phyloP scores from a whole-genome alignment of 306 rosid species.

The Comarum palustre region DNA sequence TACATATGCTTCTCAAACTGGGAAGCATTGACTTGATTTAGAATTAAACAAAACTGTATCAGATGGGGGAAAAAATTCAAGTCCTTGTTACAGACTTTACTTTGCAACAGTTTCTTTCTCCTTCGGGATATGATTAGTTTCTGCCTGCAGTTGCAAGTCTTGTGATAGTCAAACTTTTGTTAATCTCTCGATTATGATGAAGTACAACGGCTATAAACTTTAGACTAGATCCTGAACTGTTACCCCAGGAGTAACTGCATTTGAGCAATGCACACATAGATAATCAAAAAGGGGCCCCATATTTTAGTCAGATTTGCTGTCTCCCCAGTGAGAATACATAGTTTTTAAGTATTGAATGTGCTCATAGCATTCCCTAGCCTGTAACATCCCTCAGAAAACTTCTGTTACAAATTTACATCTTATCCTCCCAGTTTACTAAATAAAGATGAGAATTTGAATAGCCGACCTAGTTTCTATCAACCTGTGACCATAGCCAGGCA shows the following conservation, averaged over 20 bases:
- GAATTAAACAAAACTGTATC: not conserved
- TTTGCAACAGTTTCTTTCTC: not conserved
- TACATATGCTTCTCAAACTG: not conserved
- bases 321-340: not conserved
- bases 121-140: not conserved
- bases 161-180: not conserved
- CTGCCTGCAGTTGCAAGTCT: not conserved
- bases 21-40: not conserved
- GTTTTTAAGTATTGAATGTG: not conserved
- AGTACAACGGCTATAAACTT: not conserved
- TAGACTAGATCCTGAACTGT: not conserved
- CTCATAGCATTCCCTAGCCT: not conserved
- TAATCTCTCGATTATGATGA: not conserved
- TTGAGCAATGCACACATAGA: constrained; percentile 7
- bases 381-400: constrained; percentile 3
- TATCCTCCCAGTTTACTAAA: not conserved
- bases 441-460: constrained; percentile 18
- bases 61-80: not conserved
- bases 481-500: not conserved
- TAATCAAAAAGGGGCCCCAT: not conserved
- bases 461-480: not conserved
- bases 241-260: constrained; percentile 12
- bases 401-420: not conserved
- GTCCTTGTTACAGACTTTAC: not conserved
- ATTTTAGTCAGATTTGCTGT: not conserved